A percentile compares a stretch with the other conserved stretches of the same genome.
These are phyloP conservation scores for Xylaria palmicola DNA, from an alignment of 495 filamentous ascomycete genomes.

Conservation along the genomic window DNA sequence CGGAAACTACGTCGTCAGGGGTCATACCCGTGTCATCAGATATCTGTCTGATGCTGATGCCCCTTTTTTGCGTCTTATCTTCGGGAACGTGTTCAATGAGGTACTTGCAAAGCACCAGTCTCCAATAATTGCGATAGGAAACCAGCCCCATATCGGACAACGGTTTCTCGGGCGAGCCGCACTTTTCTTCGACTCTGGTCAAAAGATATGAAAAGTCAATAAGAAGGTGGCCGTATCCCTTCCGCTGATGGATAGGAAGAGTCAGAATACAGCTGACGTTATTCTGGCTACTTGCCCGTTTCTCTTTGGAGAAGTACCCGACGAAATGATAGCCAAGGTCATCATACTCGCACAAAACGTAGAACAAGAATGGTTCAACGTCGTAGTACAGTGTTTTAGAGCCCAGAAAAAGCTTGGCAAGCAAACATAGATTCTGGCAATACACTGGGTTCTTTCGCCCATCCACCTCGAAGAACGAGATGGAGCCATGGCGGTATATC, in stretches of 20 bases:
- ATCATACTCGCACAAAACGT: slow-evolving; percentile 96
- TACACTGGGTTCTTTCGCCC: slow-evolving; percentile 96
- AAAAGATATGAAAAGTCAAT: slow-evolving; percentile 98
- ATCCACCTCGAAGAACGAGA: slow-evolving; percentile 96
- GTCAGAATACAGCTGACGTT: slow-evolving; percentile 98
- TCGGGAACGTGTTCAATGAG: slow-evolving; percentile 52
- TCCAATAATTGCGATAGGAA: slow-evolving; percentile 97
- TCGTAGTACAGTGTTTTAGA: slow-evolving; percentile 99
- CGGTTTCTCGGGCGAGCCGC: slow-evolving; percentile 94
- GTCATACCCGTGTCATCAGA: slow-evolving; percentile 94
- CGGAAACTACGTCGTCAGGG: slow-evolving; percentile 91
- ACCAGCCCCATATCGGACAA: slow-evolving; percentile 97
- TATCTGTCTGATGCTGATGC: slow-evolving; percentile 72
- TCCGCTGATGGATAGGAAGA: slow-evolving; percentile 91
- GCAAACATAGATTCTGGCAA: slow-evolving; percentile 93
- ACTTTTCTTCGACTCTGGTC: slow-evolving; percentile 89
- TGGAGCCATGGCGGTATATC: slow-evolving; percentile 90
- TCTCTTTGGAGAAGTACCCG: slow-evolving; percentile 98
- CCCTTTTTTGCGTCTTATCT: slow-evolving; percentile 56
- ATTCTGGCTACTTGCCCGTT: slow-evolving; percentile 89
- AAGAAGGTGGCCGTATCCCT: slow-evolving; percentile 92
- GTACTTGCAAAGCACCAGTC: slow-evolving; percentile 75
- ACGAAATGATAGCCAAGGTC: slow-evolving; percentile 95
- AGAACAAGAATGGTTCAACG: slow-evolving; percentile 97
- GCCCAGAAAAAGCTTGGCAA: slow-evolving; percentile 93